Evolutionary conservation across 331 rosid genomes (phyloP).

Genomic region (Quercus tomentella): DNA sequence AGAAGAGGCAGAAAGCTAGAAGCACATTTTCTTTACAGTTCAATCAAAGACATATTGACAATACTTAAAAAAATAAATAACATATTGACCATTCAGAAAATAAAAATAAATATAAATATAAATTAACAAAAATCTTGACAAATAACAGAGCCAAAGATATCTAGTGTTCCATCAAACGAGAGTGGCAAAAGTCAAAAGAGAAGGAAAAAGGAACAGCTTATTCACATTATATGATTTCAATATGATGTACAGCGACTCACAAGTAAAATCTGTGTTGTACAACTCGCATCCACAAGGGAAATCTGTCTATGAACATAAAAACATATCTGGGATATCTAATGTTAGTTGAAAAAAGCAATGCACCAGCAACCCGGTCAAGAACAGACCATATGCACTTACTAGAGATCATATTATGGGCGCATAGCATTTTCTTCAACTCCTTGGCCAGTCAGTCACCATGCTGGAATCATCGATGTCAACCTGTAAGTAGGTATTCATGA

Average conservation of each 20-base stretch:
- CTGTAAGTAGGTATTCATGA: slow-evolving; percentile 25
- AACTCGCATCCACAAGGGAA: slow-evolving; percentile 38
- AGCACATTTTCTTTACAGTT: too few species aligned
- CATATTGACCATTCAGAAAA: too few species aligned
- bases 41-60: neutral
- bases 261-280: slow-evolving; percentile 19
- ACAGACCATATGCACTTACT: neutral
- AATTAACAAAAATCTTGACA: too few species aligned
- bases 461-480: slow-evolving; percentile 50
- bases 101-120: too few species aligned
- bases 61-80: too few species aligned
- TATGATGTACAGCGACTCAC: slow-evolving; percentile 27
- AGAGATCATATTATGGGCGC: neutral
- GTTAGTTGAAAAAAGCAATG: slow-evolving; percentile 37
- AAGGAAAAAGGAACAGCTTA: slow-evolving; percentile 7
- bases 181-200: neutral
- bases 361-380: slow-evolving; percentile 2
- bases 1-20: too few species aligned
- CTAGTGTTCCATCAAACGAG: neutral
- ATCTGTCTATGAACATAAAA: slow-evolving; percentile 44
- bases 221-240: slow-evolving; percentile 36
- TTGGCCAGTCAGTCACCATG: slow-evolving; percentile 52
- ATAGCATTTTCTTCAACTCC: slow-evolving; percentile 17
- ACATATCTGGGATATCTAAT: slow-evolving; percentile 29
- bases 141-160: neutral